A percentile compares a stretch with the other conserved stretches of the same genome.
phyloP scores from a whole-genome alignment of 441 rosid species.

The Manihot esculenta region DNA sequence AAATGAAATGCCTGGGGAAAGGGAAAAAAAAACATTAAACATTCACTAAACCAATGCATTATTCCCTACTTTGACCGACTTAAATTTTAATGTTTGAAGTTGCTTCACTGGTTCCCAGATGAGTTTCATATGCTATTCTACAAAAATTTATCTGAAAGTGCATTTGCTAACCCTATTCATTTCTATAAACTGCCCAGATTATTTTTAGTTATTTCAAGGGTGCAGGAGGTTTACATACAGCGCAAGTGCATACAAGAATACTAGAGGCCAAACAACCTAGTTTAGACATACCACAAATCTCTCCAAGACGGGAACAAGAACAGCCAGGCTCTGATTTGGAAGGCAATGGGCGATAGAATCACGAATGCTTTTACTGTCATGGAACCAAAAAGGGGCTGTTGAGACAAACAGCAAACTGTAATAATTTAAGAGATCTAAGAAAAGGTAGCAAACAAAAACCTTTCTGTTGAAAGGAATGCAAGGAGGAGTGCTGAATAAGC shows the following conservation, averaged over 20 bases:
- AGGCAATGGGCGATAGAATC: slow-evolving; percentile 74
- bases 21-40: neutral
- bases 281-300: slow-evolving; percentile 91
- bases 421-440: neutral
- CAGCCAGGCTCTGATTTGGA: slow-evolving; percentile 62
- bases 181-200: too few relatives aligned
- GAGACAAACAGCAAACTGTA: neutral
- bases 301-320: slow-evolving; percentile 93
- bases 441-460: slow-evolving; percentile 38
- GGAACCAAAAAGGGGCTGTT: slow-evolving; percentile 18
- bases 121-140: too few relatives aligned
- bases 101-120: too few relatives aligned
- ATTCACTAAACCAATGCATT: neutral
- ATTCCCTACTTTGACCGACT: too few relatives aligned
- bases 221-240: neutral
- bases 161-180: too few relatives aligned
- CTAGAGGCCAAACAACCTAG: too few relatives aligned
- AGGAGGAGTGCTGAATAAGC: slow-evolving; percentile 94
- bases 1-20: slow-evolving; percentile 76
- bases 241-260: neutral
- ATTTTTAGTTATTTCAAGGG: too few relatives aligned
- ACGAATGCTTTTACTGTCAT: slow-evolving; percentile 71
- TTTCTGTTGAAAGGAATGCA: slow-evolving; percentile 97
- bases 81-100: too few relatives aligned
- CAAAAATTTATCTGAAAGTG: too few relatives aligned